Evolutionary conservation across 2,329 filamentous ascomycete genomes (phyloP), one percentile per base, ranked within the genome.

Genomic region (Berkeleyomyces basicola): DNA sequence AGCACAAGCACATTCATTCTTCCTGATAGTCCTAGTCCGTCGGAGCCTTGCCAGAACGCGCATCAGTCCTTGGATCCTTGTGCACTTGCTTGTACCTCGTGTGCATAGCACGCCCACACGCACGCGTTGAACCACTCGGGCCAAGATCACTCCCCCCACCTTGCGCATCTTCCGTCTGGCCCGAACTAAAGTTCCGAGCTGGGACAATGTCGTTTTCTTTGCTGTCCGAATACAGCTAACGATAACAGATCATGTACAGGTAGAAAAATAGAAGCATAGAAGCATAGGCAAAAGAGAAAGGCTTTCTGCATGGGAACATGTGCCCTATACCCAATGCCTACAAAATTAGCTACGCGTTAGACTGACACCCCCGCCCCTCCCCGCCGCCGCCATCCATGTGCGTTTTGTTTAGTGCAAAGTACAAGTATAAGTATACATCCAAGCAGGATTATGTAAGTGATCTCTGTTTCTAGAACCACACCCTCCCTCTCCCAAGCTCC

Each of bases 401-500:
- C 47, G 58, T 49, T 44, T 51, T 37, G 43, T 47, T 60, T 60
- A 23, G 23, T 23, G 23, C 23, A 23, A 23, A 23, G 23, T 23
- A 23, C 23, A 23, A 23, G 23, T 23, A 23, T 23, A 23, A 23
- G 2, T 23, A 23, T 23, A 2, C 23, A 23, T 23, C 23, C 6
- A 10, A 36, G 58, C 31, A 10, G 36, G 2, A 33, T 46, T 47
- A 55, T 55, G 51, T 55, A 55, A 55, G 51, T 7, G 36, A n/a
- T 55, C 14, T 23, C 36, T 42, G 42, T 43, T 59, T 10, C n/a
- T 63, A 63, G 31, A 63, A 46, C 16, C 61, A 63, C 61, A 11
- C 61, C 61, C 11, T 9, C 4, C 37, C 36, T 47, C 11, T 44
- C 47, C 44, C 33, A 46, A 16, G 43, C 16, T n/a, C 43, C 3